Percentiles rank a stretch among this genome's conserved stretches.
Conservation (phyloP, 2,329 filamentous ascomycete genomes). For the Botrytis sinoallii region DNA sequence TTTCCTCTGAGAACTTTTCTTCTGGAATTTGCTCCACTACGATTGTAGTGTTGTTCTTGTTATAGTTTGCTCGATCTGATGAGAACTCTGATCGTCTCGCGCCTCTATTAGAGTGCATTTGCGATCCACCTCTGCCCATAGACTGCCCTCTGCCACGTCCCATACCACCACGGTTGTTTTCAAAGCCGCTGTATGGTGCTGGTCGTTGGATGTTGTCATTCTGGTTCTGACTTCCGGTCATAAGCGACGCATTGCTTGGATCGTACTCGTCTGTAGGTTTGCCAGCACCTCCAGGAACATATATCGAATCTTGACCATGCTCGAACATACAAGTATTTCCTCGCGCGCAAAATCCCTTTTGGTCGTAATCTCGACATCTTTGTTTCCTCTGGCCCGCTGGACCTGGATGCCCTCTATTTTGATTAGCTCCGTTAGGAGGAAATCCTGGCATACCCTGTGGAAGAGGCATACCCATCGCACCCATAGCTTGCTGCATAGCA, state of each 20-base stretch:
- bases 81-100: slow-evolving; percentile 56
- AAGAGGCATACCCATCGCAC: slow-evolving; percentile 50
- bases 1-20: slow-evolving; percentile 63
- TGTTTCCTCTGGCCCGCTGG: slow-evolving; percentile 31
- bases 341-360: slow-evolving; percentile 67
- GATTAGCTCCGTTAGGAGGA: slow-evolving; percentile 26
- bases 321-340: slow-evolving; percentile 67
- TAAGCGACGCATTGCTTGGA: slow-evolving; percentile 50
- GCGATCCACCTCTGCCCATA: slow-evolving; percentile 31
- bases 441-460: slow-evolving; percentile 41
- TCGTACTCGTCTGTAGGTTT: slow-evolving; percentile 51
- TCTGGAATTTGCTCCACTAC: slow-evolving; percentile 77
- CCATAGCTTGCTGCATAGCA: slow-evolving; percentile 49
- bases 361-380: slow-evolving; percentile 68
- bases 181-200: slow-evolving; percentile 5
- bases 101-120: slow-evolving; percentile 26
- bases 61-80: slow-evolving; percentile 58
- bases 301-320: slow-evolving; percentile 57
- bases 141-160: slow-evolving; percentile 37
- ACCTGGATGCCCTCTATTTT: not conserved
- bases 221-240: slow-evolving; percentile 31
- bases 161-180: slow-evolving; percentile 29
- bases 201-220: slow-evolving; percentile 19
- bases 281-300: slow-evolving; percentile 33
- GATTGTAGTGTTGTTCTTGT: slow-evolving; percentile 63